Conservation (phyloP, 352 stramenopile genomes). For the Phytophthora sansomeana region DNA sequence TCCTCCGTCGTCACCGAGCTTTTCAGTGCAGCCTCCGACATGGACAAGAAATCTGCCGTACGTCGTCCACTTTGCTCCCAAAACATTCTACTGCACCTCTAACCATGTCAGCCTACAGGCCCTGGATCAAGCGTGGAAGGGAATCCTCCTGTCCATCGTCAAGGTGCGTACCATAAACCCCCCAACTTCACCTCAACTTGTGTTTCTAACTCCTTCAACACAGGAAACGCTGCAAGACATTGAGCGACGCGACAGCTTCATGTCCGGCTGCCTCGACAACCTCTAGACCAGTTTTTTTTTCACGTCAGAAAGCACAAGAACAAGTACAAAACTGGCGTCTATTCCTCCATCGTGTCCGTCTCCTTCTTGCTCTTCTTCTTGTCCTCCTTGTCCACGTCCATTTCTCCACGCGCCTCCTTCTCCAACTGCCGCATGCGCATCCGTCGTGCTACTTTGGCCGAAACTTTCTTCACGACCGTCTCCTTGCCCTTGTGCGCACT, state of each 20-base stretch:
- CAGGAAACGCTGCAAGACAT: slow-evolving; percentile 81
- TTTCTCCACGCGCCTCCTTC: slow-evolving; percentile 56
- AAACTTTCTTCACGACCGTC: slow-evolving; percentile 80
- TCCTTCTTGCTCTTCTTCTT: slow-evolving; percentile 35
- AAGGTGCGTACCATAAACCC: slow-evolving; percentile 38
- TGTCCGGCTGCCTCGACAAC: slow-evolving; percentile 74
- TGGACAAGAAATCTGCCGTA: slow-evolving; percentile 63
- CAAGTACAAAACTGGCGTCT: slow-evolving; percentile 9
- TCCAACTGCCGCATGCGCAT: slow-evolving; percentile 70
- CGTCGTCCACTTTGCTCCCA: slow-evolving; percentile 2
- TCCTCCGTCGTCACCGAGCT: slow-evolving; percentile 52
- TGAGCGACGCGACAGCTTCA: slow-evolving; percentile 65
- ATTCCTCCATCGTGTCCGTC: slow-evolving; percentile 54
- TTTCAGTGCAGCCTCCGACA: slow-evolving; percentile 51
- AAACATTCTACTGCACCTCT: no score
- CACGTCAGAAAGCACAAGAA: slow-evolving; percentile 7
- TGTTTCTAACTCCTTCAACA: background rate
- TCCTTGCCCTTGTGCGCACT: slow-evolving; percentile 52
- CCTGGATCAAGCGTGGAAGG: slow-evolving; percentile 64
- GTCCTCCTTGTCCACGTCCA: slow-evolving; percentile 45
- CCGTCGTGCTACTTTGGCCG: slow-evolving; percentile 71
- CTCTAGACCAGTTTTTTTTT: slow-evolving; percentile 42
- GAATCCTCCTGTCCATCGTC: slow-evolving; percentile 61
- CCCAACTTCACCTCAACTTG: background rate
- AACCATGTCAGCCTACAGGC: slow-evolving; percentile 33